These are phyloP conservation scores for Erysimum cheiri DNA, from an alignment of 441 rosid genomes.

Conservation along the genomic window DNA sequence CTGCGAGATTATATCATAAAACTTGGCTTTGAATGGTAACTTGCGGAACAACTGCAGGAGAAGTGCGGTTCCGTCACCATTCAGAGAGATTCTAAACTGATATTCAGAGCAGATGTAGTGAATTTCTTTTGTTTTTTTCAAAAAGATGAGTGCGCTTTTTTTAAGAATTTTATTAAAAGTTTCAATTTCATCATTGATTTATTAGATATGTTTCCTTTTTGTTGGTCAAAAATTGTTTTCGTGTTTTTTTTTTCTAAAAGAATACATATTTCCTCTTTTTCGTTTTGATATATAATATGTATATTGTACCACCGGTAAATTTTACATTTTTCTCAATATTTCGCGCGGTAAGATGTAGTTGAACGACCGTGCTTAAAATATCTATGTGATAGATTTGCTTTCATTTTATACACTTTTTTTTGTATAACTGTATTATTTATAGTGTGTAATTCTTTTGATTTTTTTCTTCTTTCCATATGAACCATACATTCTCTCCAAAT, in stretches of 20 bases:
- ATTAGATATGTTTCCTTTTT: neutral
- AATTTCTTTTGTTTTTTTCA: neutral
- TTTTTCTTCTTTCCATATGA: neutral
- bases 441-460: neutral
- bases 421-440: neutral
- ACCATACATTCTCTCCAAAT: neutral
- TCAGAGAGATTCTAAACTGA: neutral
- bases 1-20: neutral
- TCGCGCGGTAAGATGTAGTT: too few species aligned
- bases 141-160: neutral
- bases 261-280: too few species aligned
- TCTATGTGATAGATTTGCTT: too few species aligned
- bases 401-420: too few species aligned
- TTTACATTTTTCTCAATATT: too few species aligned
- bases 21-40: neutral
- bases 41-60: too few species aligned
- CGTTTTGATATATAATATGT: too few species aligned
- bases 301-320: too few species aligned
- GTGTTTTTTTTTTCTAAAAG: too few species aligned
- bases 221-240: neutral
- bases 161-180: neutral
- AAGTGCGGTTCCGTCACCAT: too few species aligned
- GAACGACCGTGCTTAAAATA: too few species aligned
- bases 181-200: neutral
- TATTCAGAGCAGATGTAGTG: neutral